Conservation (phyloP, 345 rosid genomes). For the Brassica incana region DNA sequence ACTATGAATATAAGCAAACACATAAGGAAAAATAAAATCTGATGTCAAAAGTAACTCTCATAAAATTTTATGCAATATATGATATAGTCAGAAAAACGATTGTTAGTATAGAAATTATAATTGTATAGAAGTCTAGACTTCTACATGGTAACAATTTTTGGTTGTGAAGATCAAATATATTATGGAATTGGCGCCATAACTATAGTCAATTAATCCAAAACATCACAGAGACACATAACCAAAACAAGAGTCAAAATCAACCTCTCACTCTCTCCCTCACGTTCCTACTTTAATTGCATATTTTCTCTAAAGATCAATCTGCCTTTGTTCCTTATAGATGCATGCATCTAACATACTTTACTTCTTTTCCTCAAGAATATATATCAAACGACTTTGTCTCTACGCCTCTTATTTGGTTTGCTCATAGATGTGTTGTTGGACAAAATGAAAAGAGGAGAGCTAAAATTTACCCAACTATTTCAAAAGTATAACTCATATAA, state of each 20-base stretch:
- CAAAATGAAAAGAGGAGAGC: background rate
- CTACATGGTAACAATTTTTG: background rate
- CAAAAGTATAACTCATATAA: background rate
- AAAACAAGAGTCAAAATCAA: slow-evolving; percentile 17
- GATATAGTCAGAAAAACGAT: background rate
- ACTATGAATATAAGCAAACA: background rate
- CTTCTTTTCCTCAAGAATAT: slow-evolving; percentile 2
- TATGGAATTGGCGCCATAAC: slow-evolving; percentile 2
- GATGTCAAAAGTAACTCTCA: background rate
- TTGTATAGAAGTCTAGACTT: background rate
- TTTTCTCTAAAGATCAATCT: slow-evolving; percentile 12
- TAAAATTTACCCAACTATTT: background rate
- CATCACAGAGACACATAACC: background rate
- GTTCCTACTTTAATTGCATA: slow-evolving; percentile 24
- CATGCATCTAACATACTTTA: slow-evolving; percentile 32
- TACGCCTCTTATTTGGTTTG: slow-evolving; percentile 11
- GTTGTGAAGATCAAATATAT: background rate
- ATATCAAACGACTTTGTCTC: slow-evolving; percentile 18
- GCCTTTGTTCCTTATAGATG: slow-evolving; percentile 26
- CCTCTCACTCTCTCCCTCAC: background rate
- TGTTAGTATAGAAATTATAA: background rate
- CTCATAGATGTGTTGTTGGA: background rate
- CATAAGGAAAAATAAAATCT: background rate
- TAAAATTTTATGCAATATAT: background rate
- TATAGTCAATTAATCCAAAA: background rate